Conservation (phyloP, 495 filamentous ascomycete genomes). For the Friedmanniomyces simplex region DNA sequence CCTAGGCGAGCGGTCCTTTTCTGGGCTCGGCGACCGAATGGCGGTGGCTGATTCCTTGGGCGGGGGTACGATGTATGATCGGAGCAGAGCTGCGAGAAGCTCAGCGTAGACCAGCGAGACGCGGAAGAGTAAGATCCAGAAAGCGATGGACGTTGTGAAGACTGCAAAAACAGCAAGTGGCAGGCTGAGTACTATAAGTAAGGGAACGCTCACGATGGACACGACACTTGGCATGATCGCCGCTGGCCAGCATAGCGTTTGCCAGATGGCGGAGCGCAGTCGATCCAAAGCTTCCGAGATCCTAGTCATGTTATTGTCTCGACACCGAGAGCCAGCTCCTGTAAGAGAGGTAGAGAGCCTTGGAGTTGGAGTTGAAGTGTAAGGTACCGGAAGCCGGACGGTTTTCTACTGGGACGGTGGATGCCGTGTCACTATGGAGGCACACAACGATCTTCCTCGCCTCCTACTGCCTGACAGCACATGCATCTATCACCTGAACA, state of each 20-base stretch:
- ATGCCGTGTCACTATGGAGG: too few species aligned
- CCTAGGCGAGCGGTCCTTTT: conserved; percentile 9
- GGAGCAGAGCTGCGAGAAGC: conserved; percentile 48
- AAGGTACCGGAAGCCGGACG: too few species aligned
- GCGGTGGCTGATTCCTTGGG: conserved; percentile 12
- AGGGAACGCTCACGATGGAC: conserved; percentile 44
- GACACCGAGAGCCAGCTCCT: too few species aligned
- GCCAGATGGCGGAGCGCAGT: not conserved
- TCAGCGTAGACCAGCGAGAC: conserved; percentile 60
- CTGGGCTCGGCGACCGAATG: conserved; percentile 2
- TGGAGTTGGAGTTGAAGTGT: too few species aligned
- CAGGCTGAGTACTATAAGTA: conserved; percentile 55
- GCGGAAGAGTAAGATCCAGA: conserved; percentile 53
- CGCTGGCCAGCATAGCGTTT: not conserved
- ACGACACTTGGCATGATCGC: not conserved
- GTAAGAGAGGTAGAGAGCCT: too few species aligned
- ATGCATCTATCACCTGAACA: too few species aligned
- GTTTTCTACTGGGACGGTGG: too few species aligned
- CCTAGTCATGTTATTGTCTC: too few species aligned
- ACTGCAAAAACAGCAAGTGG: conserved; percentile 60
- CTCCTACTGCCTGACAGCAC: too few species aligned
- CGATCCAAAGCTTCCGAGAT: too few species aligned
- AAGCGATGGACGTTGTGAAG: conserved; percentile 56
- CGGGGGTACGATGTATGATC: conserved; percentile 42
- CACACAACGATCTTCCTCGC: too few species aligned